Percentiles rank a stretch among this genome's conserved stretches.
phyloP scores from a whole-genome alignment of 1,284 basidiomycete species.

The Sporisorium iseilematis-ciliati region DNA sequence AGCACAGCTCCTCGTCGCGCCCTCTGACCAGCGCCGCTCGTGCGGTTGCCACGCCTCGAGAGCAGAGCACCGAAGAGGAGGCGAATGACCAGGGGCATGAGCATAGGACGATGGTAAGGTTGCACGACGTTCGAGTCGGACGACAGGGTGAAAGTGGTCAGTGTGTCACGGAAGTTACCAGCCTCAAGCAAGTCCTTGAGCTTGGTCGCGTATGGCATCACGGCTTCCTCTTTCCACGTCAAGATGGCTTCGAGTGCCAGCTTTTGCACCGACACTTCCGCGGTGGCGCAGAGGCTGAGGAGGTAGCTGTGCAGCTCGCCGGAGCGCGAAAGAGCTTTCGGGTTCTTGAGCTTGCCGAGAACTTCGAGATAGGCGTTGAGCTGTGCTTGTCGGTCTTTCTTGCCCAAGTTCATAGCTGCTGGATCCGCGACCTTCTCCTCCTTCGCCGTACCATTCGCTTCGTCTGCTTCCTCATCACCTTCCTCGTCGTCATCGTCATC shows the following conservation, averaged over 20 bases:
- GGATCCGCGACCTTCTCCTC: conserved; percentile 16
- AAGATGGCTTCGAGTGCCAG: conserved; percentile 84
- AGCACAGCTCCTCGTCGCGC: conserved; percentile 81
- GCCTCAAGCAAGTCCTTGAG: conserved; percentile 84
- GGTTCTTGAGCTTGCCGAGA: conserved; percentile 89
- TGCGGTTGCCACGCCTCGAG: conserved; percentile 79
- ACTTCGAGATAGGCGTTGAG: conserved; percentile 78
- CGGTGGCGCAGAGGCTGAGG: conserved; percentile 82
- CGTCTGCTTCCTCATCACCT: conserved; percentile 19
- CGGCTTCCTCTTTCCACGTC: conserved; percentile 82
- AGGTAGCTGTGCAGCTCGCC: conserved; percentile 79
- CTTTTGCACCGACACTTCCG: conserved; percentile 83
- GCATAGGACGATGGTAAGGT: conserved; percentile 76
- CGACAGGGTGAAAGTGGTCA: conserved; percentile 75
- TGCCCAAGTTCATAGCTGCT: conserved; percentile 35
- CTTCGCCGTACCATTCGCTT: conserved; percentile 1
- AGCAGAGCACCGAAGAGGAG: conserved; percentile 91
- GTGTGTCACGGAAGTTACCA: conserved; percentile 87
- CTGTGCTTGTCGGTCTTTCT: conserved; percentile 53
- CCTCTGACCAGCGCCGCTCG: conserved; percentile 74
- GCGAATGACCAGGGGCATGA: conserved; percentile 82
- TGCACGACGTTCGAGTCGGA: conserved; percentile 74
- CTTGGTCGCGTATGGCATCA: conserved; percentile 78
- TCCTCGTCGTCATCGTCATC: conserved; percentile 47
- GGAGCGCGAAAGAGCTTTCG: conserved; percentile 83